Evolutionary conservation across 2,329 filamentous ascomycete genomes (phyloP).

Genomic region (Xylaria sp.): DNA sequence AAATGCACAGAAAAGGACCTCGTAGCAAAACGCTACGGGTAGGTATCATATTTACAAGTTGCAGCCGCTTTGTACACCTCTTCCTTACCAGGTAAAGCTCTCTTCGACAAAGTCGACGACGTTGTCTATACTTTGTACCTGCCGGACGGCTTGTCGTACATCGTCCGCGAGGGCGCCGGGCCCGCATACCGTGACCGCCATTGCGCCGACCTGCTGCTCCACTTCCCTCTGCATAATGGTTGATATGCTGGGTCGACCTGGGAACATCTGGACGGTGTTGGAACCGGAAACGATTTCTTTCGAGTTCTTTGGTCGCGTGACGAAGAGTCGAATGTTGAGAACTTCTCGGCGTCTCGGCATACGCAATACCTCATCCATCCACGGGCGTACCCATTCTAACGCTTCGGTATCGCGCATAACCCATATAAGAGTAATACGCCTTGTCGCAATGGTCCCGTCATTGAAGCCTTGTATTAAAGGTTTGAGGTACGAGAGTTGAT

Average conservation of each 20-base stretch:
- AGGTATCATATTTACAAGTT: slow-evolving; percentile 11
- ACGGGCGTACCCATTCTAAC: slow-evolving; percentile 91
- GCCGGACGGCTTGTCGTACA: slow-evolving; percentile 70
- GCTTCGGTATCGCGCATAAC: slow-evolving; percentile 88
- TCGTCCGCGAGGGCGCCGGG: slow-evolving; percentile 78
- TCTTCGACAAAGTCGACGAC: slow-evolving; percentile 80
- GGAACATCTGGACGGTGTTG: slow-evolving; percentile 86
- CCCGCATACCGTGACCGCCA: slow-evolving; percentile 84
- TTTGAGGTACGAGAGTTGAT: slow-evolving; percentile 87
- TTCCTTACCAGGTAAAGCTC: slow-evolving; percentile 68
- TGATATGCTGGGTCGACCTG: slow-evolving; percentile 82
- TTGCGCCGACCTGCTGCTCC: slow-evolving; percentile 80
- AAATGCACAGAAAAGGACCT: slow-evolving; percentile 14
- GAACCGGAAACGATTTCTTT: slow-evolving; percentile 79
- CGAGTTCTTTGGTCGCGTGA: slow-evolving; percentile 85
- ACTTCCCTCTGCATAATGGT: slow-evolving; percentile 83
- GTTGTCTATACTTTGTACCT: slow-evolving; percentile 62
- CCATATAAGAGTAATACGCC: slow-evolving; percentile 86
- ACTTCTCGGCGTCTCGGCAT: slow-evolving; percentile 83
- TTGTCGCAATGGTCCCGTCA: slow-evolving; percentile 75
- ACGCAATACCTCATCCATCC: slow-evolving; percentile 75
- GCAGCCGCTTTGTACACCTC: neutral
- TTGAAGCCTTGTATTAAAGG: slow-evolving; percentile 75
- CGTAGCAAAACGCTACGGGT: neutral
- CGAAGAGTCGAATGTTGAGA: slow-evolving; percentile 84